Evolutionary conservation across 495 filamentous ascomycete genomes (phyloP), one percentile per base, ranked within the genome.

Genomic region (Talaromyces wortmannii): DNA sequence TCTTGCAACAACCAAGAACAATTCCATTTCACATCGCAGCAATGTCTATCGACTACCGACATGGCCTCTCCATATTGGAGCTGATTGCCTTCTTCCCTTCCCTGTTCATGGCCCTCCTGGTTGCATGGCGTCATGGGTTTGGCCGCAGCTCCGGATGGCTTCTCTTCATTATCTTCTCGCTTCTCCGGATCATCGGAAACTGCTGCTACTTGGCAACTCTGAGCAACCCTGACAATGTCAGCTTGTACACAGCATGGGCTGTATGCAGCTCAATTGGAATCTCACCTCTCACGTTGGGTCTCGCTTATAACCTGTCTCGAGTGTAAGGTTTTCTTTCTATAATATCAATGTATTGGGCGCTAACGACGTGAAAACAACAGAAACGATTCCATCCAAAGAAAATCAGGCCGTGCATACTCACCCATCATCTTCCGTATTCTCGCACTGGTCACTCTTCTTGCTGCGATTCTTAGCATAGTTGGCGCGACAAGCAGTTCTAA

Each of bases 121-220:
- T 76, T 52, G 56, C 61, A n/a, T 57, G 70, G 8, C 64, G 63
- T 4, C 73, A 76, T 61, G 72, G 73, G n/a, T 69, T 75, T 52
- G 53, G 58, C 18, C 57, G 55, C 11, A 63, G 48, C 43, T 43
- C 63, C 0, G 72, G 69, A 43, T 75, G 69, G 69, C 51, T 61
- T 31, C 70, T 71, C 57, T 58, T 76, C 12, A 60, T 73, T 42
- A 53, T 75, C 32, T 75, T 76, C 55, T 61, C 57, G 16, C 53
- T 76, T 5, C 60, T 60, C 29, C 67, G 71, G 15, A 56, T 75
- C 29, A 57, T 75, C 13, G 68, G 69, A n/a, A 55, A 65, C 33
- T 52, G 54, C 43, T 66, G 73, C 59, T 56, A 73, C 43, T 57
- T 76, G 15, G 69, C 67, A 4, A 73, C 69, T 3, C 67, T 71